These are phyloP conservation scores for Albifimbria verrucaria DNA, from an alignment of 2,329 filamentous ascomycete species.

Conservation along the genomic window DNA sequence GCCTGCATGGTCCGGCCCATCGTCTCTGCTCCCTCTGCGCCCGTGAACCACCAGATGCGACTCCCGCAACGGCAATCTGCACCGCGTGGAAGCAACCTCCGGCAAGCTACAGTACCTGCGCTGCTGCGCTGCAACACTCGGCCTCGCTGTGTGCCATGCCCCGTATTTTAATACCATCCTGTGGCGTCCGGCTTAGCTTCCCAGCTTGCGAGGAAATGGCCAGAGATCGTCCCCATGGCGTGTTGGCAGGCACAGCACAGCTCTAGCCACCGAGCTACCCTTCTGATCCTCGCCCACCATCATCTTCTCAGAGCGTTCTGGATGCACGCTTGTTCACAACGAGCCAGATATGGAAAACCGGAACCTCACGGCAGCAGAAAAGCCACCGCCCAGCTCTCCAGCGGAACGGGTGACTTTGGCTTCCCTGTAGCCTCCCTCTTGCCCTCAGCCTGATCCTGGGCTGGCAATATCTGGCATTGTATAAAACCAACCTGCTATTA, in stretches of 20 bases:
- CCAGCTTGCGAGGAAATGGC: not conserved
- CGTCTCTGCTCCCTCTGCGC: no score
- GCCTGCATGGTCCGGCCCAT: no score
- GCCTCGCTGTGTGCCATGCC: not conserved
- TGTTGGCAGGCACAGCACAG: not conserved
- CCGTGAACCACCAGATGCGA: not conserved
- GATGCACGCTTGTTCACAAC: no score
- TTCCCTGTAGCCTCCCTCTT: no score
- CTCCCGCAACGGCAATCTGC: not conserved
- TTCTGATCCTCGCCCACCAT: not conserved
- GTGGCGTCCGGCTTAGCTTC: not conserved
- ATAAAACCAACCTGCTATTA: no score
- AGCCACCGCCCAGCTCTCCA: no score
- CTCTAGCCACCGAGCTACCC: not conserved
- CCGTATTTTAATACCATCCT: not conserved
- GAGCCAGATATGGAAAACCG: no score
- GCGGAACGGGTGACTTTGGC: no score
- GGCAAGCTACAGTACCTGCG: not conserved
- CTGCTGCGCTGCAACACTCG: not conserved
- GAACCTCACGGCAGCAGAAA: no score
- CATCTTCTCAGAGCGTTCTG: no score
- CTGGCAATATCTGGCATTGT: no score
- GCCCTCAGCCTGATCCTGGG: no score
- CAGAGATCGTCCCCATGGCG: not conserved
- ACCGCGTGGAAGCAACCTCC: not conserved